Percentiles rank a stretch among this genome's conserved stretches.
Conservation (phyloP, 108 stramenopile genomes). For the Nitzschia sp. region DNA sequence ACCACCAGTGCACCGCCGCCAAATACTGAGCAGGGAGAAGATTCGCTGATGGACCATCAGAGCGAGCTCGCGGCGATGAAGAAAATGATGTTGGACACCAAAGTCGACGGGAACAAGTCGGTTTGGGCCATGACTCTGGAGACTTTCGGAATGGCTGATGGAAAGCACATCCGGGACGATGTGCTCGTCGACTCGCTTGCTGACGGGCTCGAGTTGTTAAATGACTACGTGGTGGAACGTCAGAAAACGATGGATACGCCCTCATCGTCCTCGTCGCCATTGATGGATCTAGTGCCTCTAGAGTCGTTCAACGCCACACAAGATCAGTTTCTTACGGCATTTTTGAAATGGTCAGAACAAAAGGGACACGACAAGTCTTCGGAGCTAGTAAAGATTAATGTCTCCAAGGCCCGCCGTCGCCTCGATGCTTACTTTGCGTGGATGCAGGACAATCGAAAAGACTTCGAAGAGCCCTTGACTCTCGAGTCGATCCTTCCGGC, state of each 20-base stretch:
- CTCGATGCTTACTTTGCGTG: slow-evolving; percentile 59
- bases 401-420: slow-evolving; percentile 68
- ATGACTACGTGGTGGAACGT: slow-evolving; percentile 5
- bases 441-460: slow-evolving; percentile 59
- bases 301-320: slow-evolving; percentile 23
- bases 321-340: slow-evolving; percentile 20
- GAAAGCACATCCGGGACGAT: slow-evolving; percentile 15
- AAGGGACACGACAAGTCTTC: slow-evolving; percentile 13
- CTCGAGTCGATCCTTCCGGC: slow-evolving; percentile 38
- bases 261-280: background rate
- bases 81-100: slow-evolving; percentile 17
- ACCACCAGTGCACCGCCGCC: no score
- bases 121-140: slow-evolving; percentile 20
- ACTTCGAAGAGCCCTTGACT: slow-evolving; percentile 50
- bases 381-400: slow-evolving; percentile 39
- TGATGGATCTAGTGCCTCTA: slow-evolving; percentile 16
- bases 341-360: slow-evolving; percentile 23
- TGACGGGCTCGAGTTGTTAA: slow-evolving; percentile 9
- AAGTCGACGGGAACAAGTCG: slow-evolving; percentile 9
- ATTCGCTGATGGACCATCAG: background rate
- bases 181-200: slow-evolving; percentile 13
- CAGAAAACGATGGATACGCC: background rate
- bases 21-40: no score
- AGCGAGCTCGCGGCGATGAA: slow-evolving; percentile 5
- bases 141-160: slow-evolving; percentile 31